These are phyloP conservation scores for Wickerhamiella lipophila DNA, from an alignment of 805 yeast genomes.

Conservation along the genomic window DNA sequence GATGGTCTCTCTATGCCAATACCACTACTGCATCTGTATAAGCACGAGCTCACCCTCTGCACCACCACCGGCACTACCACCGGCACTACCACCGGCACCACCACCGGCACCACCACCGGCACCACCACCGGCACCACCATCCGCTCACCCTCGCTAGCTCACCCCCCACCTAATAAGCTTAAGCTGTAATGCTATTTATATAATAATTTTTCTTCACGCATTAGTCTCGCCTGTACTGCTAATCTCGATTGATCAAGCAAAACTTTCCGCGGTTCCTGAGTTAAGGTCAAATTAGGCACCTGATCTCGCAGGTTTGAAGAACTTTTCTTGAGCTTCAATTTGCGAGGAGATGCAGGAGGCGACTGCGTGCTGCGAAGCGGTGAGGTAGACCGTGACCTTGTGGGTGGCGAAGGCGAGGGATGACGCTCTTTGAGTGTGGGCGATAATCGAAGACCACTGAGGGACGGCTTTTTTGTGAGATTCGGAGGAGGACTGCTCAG, in stretches of 20 bases:
- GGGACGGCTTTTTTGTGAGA: neutral
- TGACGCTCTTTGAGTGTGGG: neutral
- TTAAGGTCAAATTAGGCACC: neutral
- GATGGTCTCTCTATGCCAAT: too few relatives aligned
- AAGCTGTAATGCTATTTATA: slow-evolving; percentile 3
- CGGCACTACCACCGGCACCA: too few relatives aligned
- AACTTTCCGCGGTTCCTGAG: slow-evolving; percentile 18
- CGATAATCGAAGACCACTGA: neutral
- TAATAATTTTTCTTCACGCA: slow-evolving; percentile 15
- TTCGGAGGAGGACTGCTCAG: neutral
- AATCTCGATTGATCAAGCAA: slow-evolving; percentile 22
- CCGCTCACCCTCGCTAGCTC: too few relatives aligned
- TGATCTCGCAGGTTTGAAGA: neutral
- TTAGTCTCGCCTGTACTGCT: slow-evolving; percentile 21
- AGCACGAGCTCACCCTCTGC: too few relatives aligned
- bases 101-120: too few relatives aligned
- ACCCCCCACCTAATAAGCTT: too few relatives aligned
- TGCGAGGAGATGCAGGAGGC: slow-evolving; percentile 13
- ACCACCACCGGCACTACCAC: too few relatives aligned
- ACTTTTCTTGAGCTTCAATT: slow-evolving; percentile 13
- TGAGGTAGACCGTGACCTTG: neutral
- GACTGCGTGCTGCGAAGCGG: neutral
- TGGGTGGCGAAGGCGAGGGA: neutral
- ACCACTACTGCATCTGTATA: too few relatives aligned
- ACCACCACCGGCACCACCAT: too few relatives aligned